Evolutionary conservation across 2,329 filamentous ascomycete genomes (phyloP), one percentile per base, ranked within the genome.

Genomic region (Pseudogymnoascus sp.): DNA sequence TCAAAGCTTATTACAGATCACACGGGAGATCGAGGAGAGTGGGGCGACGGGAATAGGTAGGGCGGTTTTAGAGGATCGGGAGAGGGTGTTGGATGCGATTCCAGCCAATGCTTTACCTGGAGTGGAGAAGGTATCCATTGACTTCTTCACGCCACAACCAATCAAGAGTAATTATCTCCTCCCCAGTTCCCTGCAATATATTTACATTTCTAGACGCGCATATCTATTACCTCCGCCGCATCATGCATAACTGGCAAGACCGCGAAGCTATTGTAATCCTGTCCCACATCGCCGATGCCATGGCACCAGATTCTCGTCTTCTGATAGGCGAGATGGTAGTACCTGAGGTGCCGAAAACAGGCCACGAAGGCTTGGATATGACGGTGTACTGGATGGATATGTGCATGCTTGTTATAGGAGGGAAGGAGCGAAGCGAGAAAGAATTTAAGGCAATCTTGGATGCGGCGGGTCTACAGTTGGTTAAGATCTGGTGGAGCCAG

Each of bases 171-270:
- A 21, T 1, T 60, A 3, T 50, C 15, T 26, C 63, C 33, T 40
- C 11, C 10, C 33, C 31, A n/a, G n/a, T 26, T 40, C 15, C 17
- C 5, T 26, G 10, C 33, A 33, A 19, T 19, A 65, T 40, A 11
- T 6, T 26, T 31, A 19, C n/a, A 17, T 33, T 29, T 10, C 6
- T 19, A 68, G 67, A 66, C 42, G 69, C 69, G 11, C 65, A 70
- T n/a, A 63, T 68, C 9, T 70, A 70, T 40, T 70, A 69, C 53
- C 65, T 70, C 19, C 67, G 69, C 11, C 65, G 68, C 17, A 68
- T 67, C 9, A 62, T 69, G 60, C 68, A 70, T 33, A 69, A 70
- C 35, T 70, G 66, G 63, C 65, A 68, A 64, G 65, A 69, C 35
- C 60, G 56, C 6, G 53, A 65, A 21, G 62, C 62, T 31, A 42